A percentile compares a stretch with the other conserved stretches of the same genome.
Conservation (phyloP, 2,329 filamentous ascomycete genomes). For the Arachnomyces sp. region DNA sequence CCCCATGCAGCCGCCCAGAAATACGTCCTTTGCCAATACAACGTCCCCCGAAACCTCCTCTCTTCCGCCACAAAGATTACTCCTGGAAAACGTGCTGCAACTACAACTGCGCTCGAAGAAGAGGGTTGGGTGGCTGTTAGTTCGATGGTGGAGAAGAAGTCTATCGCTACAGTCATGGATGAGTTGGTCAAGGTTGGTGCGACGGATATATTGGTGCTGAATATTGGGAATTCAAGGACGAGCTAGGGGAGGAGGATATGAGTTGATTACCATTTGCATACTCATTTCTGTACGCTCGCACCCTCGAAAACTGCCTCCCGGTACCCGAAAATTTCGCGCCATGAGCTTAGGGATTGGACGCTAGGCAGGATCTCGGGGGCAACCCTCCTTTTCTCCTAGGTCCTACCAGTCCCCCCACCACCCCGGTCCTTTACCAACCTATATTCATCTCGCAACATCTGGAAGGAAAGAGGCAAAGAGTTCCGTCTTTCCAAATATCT, state of each 20-base stretch:
- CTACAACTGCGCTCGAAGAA: constrained; percentile 79
- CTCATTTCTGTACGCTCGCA: too few relatives aligned
- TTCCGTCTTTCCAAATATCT: neutral
- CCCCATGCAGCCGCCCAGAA: constrained; percentile 61
- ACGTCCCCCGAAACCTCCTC: constrained; percentile 66
- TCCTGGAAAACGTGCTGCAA: constrained; percentile 87
- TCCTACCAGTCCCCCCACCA: too few relatives aligned
- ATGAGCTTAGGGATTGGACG: too few relatives aligned
- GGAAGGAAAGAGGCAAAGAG: too few relatives aligned
- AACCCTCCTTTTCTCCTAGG: too few relatives aligned
- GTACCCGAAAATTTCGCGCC: too few relatives aligned
- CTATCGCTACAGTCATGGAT: constrained; percentile 81
- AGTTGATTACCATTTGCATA: too few relatives aligned
- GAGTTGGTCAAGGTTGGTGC: constrained; percentile 67
- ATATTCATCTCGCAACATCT: too few relatives aligned
- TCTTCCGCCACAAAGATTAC: constrained; percentile 65
- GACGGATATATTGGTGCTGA: constrained; percentile 74
- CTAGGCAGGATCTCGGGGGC: too few relatives aligned
- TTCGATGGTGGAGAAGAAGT: constrained; percentile 85
- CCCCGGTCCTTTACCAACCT: too few relatives aligned
- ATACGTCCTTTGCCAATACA: constrained; percentile 95
- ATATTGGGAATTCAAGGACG: constrained; percentile 71
- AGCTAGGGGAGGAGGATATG: constrained; percentile 15
- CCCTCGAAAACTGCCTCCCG: too few relatives aligned
- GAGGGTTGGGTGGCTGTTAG: constrained; percentile 90